Base-by-base conservation (phyloP, 257 asterid genomes). In the Penstemon newberryi region DNA sequence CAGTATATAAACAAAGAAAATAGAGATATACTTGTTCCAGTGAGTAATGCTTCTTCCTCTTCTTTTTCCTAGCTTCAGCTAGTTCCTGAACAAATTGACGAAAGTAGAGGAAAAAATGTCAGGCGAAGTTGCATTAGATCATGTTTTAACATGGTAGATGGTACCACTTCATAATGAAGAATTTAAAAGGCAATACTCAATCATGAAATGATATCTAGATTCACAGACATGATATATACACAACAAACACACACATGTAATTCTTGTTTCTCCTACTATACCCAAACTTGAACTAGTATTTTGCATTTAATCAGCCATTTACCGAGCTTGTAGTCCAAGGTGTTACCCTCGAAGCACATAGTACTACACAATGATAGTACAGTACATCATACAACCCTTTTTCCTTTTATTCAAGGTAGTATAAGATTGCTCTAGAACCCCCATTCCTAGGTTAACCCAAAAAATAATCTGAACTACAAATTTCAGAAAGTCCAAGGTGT, bases 41-140 rank as follows among this genome's bases (percentile, higher is more conserved):
- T 40, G 92, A 65, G 78, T 82, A 93, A 87, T 93, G 96, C 79
- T 86, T 91, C 92, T 87, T 93, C 81, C 97, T 88, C 82, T 79
- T 85, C 86, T 75, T 91, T 69, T 87, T 90, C 73, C 99, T 88
- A 63, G 92, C 96, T 78, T 93, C 96, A 66, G 96, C 67, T 15
- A 86, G 71, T 54, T 89, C 96, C 97, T 93, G 70, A 44, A 5
- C 41, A 76, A 77, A 13, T 10, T 4, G 49, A 37, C 36, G 60
- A 65, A 61, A 69, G 43, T 37, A 8, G 6, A 42, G 7, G 19
- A 49, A 62, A 43, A 49, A 43, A 18, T 49, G 65, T 57, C 50
- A 56, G 55, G n/a, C 7, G 39, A n/a, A 69, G n/a, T 5, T 68
- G 33, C 33, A 25, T 25, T 25, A 25, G 33, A 1, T 25, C 33